Evolutionary conservation across 495 filamentous ascomycete genomes (phyloP).

Genomic region (Apiosordaria backusii): DNA sequence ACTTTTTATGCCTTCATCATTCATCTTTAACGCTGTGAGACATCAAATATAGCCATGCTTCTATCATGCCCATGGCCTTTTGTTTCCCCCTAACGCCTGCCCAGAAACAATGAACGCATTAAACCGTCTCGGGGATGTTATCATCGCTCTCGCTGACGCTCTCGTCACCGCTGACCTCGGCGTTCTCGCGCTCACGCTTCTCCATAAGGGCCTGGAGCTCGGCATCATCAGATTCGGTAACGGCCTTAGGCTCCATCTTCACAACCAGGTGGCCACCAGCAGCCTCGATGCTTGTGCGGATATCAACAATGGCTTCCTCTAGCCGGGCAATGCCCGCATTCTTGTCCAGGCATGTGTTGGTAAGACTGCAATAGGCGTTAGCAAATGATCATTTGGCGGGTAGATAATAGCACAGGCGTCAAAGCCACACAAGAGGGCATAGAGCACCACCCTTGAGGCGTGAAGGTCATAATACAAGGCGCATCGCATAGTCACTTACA

Average conservation of each 20-base stretch:
- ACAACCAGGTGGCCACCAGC: constrained; percentile 75
- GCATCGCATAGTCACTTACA: constrained; percentile 38
- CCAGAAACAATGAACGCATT: constrained; percentile 12
- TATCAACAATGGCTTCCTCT: constrained; percentile 82
- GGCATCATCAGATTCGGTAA: constrained; percentile 96
- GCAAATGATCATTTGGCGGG: too few species aligned
- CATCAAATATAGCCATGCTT: constrained; percentile 10
- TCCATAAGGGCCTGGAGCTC: constrained; percentile 97
- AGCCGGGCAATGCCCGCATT: constrained; percentile 73
- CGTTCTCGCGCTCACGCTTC: constrained; percentile 97
- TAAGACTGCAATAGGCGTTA: constrained; percentile 43
- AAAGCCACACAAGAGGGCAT: too few species aligned
- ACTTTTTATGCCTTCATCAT: constrained; percentile 8
- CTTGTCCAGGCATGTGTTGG: constrained; percentile 93
- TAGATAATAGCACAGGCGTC: too few species aligned
- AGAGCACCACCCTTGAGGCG: too few species aligned
- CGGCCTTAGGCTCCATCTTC: constrained; percentile 98
- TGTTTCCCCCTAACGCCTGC: neutral
- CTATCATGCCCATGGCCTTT: constrained; percentile 20
- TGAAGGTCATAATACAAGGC: too few species aligned
- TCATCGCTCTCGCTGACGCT: constrained; percentile 91
- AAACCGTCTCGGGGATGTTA: constrained; percentile 51
- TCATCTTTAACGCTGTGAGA: constrained; percentile 15
- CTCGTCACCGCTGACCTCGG: constrained; percentile 94
- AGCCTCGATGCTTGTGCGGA: constrained; percentile 68